phyloP scores from a whole-genome alignment of 2,329 filamentous ascomycete genomes.

The Diplocarpon mali region DNA sequence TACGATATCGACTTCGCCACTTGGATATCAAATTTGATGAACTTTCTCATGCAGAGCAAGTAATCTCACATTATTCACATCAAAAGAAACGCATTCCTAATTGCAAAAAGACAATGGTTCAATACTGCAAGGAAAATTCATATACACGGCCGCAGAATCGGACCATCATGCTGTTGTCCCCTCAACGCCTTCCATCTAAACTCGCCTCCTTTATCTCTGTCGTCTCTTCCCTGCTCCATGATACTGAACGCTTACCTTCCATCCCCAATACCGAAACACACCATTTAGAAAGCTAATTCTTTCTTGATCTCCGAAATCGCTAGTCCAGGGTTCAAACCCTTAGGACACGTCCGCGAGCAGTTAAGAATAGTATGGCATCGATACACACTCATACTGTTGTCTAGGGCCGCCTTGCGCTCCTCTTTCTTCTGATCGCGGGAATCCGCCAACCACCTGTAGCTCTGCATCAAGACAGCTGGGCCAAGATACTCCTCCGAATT shows the following conservation, averaged over 20 bases:
- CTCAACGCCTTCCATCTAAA: conserved; percentile 2
- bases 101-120: background rate
- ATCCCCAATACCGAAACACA: conserved; percentile 29
- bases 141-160: conserved; percentile 14
- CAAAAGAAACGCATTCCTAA: too few species aligned
- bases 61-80: too few species aligned
- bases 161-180: conserved; percentile 5
- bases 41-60: too few species aligned
- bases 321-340: conserved; percentile 91
- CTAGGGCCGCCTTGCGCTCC: conserved; percentile 80
- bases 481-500: conserved; percentile 98
- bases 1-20: too few species aligned
- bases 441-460: conserved; percentile 94
- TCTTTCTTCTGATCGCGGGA: conserved; percentile 83
- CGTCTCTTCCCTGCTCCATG: background rate
- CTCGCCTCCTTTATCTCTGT: background rate
- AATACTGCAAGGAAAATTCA: conserved; percentile 5
- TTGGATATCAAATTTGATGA: too few species aligned
- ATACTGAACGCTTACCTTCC: background rate
- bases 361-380: conserved; percentile 99
- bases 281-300: conserved; percentile 55
- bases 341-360: conserved; percentile 94
- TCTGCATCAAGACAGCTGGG: conserved; percentile 91
- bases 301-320: conserved; percentile 99
- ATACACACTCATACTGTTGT: conserved; percentile 99